A percentile compares a stretch with the other conserved stretches of the same genome.
Conservation (phyloP, 2,329 filamentous ascomycete genomes). For the Fusarium chuoi region DNA sequence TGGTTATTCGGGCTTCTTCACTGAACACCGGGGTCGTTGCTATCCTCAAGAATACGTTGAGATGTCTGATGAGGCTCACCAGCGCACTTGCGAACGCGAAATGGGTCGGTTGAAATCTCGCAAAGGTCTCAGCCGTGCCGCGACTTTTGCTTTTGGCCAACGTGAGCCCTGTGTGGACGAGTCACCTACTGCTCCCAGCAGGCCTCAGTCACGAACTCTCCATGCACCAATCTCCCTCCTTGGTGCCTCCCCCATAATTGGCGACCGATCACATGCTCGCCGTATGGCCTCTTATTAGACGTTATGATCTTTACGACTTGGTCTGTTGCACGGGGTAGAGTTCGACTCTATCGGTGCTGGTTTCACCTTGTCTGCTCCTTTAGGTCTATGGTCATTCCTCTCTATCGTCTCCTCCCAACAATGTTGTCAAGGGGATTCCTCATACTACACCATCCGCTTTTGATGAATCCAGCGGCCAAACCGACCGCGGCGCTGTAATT, state of each 20-base stretch:
- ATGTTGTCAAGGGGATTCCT: conserved; percentile 24
- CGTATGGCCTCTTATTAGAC: conserved; percentile 73
- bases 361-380: conserved; percentile 39
- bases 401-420: conserved; percentile 24
- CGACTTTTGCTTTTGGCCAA: conserved; percentile 95
- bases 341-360: conserved; percentile 41
- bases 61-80: conserved; percentile 93
- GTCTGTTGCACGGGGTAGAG: conserved; percentile 43
- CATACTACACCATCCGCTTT: conserved; percentile 4
- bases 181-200: conserved; percentile 67
- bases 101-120: conserved; percentile 93
- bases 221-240: conserved; percentile 56
- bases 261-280: conserved; percentile 64
- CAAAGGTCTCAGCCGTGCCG: conserved; percentile 84
- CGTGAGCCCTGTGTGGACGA: conserved; percentile 66
- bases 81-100: conserved; percentile 91
- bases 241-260: conserved; percentile 56
- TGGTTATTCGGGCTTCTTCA: conserved; percentile 94
- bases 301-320: conserved; percentile 31
- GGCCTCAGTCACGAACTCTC: conserved; percentile 51
- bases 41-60: conserved; percentile 96
- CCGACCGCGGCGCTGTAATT: conserved; percentile 16
- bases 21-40: conserved; percentile 80
- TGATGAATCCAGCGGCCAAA: conserved; percentile 21
- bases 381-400: conserved; percentile 34